A percentile compares a stretch with the other conserved stretches of the same genome.
Evolutionary conservation across 305 asterid genomes (phyloP).

Genomic region (Lippia alba): DNA sequence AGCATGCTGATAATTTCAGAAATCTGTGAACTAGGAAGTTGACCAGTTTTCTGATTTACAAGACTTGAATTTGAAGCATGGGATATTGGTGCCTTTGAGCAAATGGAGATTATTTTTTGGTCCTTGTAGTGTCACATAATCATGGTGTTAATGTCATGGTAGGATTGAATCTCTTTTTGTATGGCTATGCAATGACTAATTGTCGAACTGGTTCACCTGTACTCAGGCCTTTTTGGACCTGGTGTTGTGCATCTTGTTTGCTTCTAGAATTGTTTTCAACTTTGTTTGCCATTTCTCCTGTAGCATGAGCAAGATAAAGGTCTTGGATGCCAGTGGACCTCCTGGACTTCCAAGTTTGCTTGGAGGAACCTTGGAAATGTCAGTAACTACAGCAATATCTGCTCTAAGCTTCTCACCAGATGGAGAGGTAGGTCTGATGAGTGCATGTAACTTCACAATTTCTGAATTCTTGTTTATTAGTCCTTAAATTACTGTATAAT

Average conservation of each 20-base stretch:
- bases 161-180: slow-evolving; percentile 20
- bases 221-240: neutral
- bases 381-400: slow-evolving; percentile 76
- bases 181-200: slow-evolving; percentile 11
- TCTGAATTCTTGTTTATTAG: slow-evolving; percentile 20
- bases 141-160: slow-evolving; percentile 22
- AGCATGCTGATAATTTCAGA: slow-evolving; percentile 6
- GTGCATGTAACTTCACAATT: slow-evolving; percentile 9
- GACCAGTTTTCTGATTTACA: slow-evolving; percentile 15
- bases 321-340: slow-evolving; percentile 98
- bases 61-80: slow-evolving; percentile 13
- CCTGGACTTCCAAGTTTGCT: slow-evolving; percentile 91
- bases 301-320: slow-evolving; percentile 91
- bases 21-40: slow-evolving; percentile 14
- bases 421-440: slow-evolving; percentile 79
- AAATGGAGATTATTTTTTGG: neutral
- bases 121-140: neutral
- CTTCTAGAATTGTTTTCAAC: slow-evolving; percentile 34
- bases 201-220: neutral
- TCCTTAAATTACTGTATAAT: slow-evolving; percentile 7
- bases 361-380: slow-evolving; percentile 70
- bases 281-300: slow-evolving; percentile 37
- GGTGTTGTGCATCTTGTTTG: slow-evolving; percentile 28
- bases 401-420: slow-evolving; percentile 94
- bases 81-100: slow-evolving; percentile 10